Evolutionary conservation across 2,329 filamentous ascomycete genomes (phyloP).

Genomic region (Sporothrix luriei): DNA sequence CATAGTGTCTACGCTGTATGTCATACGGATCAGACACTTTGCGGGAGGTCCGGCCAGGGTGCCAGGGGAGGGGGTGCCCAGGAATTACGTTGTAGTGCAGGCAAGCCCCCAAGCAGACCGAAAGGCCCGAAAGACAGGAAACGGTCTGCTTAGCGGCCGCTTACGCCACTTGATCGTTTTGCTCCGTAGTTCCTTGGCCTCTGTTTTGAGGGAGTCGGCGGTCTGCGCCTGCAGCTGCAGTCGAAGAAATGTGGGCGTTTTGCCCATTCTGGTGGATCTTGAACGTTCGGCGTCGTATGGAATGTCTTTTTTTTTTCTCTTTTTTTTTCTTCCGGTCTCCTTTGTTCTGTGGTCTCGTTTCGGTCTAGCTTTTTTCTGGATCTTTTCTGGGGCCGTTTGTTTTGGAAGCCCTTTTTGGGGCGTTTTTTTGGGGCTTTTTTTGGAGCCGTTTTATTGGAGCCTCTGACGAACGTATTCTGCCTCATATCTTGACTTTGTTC

Average conservation of each 20-base stretch:
- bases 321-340: neutral
- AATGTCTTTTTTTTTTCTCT: neutral
- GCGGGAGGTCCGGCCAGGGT: conserved; percentile 15
- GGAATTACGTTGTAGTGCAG: too few species aligned
- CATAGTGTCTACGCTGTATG: too few species aligned
- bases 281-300: neutral
- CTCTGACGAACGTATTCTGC: neutral
- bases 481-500: neutral
- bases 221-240: neutral
- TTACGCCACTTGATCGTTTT: neutral
- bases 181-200: neutral
- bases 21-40: too few species aligned
- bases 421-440: neutral
- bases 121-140: neutral
- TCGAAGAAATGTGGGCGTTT: neutral
- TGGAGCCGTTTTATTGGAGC: conserved; percentile 2
- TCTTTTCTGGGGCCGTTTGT: neutral
- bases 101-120: neutral
- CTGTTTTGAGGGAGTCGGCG: too few species aligned
- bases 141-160: too few species aligned
- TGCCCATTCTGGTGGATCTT: conserved; percentile 3
- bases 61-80: neutral
- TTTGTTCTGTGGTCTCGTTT: neutral
- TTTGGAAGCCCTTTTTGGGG: neutral
- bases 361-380: conserved; percentile 11